Base-by-base conservation (phyloP, 2,329 filamentous ascomycete species). In the Nemania sp. region DNA sequence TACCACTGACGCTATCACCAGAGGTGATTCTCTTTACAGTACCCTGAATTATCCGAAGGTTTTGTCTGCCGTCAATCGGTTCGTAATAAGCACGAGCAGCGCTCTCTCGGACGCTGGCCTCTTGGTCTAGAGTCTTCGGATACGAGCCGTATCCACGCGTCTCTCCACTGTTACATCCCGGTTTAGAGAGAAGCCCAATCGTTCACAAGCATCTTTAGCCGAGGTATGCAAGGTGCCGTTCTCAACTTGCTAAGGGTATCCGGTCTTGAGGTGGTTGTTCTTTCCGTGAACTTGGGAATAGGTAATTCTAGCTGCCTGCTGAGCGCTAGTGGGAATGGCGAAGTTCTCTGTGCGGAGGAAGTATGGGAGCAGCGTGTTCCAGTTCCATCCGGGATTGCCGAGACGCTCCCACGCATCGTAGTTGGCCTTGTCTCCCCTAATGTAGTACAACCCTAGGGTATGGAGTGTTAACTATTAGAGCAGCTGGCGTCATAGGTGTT, bases 331-430 rank as follows among this genome's bases (percentile, higher is more conserved):
- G 15, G 47, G 47, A 17, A 37, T 15, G 3, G 32, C 21, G 11
- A 50, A 37, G 9, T 55, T 55, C 52, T 55, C 52, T 5, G 34
- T 17, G 10, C 13, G n/a, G 17, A 35, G 37, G 25, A 37, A 46
- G 40, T 55, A 55, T 12, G 52, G 52, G 6, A 55, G 45, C 7
- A 55, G 29, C 18, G 25, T 35, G 29, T 47, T 18, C 52, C 52
- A 55, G 15, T 39, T 55, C 52, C 52, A 55, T 9, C 52, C 52
- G 5, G 52, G 10, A 32, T 13, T 48, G 42, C 52, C 52, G 39
- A 55, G 52, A 15, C 17, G 5, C 39, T 55, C 52, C 52, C 52
- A 55, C 25, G 52, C 52, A 45, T 55, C 42, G n/a, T 39, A 55
- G 6, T 55, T 32, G 11, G 40, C 40, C 7, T 13, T 39, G 17